These are phyloP conservation scores for Leptographium lundbergii DNA, from an alignment of 2,329 filamentous ascomycete species.

Conservation along the genomic window DNA sequence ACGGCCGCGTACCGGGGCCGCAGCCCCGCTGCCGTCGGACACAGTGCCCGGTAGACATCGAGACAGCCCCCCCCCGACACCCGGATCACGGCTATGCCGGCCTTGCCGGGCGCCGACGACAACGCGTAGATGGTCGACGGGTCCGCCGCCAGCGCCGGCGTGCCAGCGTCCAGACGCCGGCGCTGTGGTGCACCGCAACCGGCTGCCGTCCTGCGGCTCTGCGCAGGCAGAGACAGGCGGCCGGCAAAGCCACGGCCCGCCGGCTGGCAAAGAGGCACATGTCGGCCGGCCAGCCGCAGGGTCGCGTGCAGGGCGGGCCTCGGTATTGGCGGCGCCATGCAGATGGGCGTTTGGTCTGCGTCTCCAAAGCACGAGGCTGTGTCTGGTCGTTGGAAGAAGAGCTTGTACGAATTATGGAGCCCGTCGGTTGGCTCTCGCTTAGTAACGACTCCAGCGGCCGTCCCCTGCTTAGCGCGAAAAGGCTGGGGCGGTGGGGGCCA, in stretches of 20 bases:
- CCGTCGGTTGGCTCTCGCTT: not conserved
- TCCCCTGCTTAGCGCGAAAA: not conserved
- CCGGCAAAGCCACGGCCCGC: not conserved
- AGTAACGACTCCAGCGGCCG: not conserved
- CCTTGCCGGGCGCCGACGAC: slow-evolving; percentile 73
- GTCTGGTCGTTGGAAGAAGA: not conserved
- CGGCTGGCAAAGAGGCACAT: not conserved
- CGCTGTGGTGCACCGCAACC: not conserved
- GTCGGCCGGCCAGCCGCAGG: not conserved
- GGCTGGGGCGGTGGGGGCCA: not conserved
- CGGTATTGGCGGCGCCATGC: not conserved
- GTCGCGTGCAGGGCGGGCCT: not conserved
- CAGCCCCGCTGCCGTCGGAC: slow-evolving; percentile 31
- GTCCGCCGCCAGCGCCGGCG: not conserved
- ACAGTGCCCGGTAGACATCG: slow-evolving; percentile 39
- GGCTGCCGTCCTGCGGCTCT: not conserved
- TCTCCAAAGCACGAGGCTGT: not conserved
- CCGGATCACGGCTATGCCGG: slow-evolving; percentile 82
- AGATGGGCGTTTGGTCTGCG: no score
- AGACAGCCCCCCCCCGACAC: slow-evolving; percentile 69
- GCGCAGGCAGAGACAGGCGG: not conserved
- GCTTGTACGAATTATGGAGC: not conserved
- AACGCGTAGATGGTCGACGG: slow-evolving; percentile 78
- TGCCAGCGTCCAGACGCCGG: not conserved
- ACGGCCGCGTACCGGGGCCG: slow-evolving; percentile 52